Evolutionary conservation across 1,284 basidiomycete species (phyloP).

Genomic region (Cystobasidium sp.): DNA sequence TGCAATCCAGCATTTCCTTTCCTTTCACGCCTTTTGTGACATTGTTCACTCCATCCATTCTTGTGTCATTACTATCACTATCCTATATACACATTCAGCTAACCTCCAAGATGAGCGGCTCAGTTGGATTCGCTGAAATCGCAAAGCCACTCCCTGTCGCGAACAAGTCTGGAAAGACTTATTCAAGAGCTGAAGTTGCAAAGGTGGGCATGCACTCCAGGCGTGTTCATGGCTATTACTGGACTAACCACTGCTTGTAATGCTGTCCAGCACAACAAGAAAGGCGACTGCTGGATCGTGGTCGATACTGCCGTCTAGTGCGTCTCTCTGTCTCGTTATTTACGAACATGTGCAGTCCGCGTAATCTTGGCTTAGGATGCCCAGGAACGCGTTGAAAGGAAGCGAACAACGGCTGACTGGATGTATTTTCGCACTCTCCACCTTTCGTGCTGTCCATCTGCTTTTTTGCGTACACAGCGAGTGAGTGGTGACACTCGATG

Average conservation of each 20-base stretch:
- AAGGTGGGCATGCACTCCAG: conserved; percentile 52
- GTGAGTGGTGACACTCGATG: not conserved
- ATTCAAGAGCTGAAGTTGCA: conserved; percentile 59
- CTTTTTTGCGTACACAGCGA: conserved; percentile 1
- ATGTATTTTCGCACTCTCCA: not conserved
- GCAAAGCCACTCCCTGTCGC: conserved; percentile 33
- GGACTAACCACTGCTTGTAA: not conserved
- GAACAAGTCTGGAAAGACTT: conserved; percentile 54
- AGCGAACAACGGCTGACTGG: not conserved
- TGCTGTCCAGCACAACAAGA: conserved; percentile 64
- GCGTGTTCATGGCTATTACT: not conserved
- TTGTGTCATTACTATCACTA: not conserved
- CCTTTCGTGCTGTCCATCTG: not conserved
- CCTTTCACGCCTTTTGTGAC: too few species aligned
- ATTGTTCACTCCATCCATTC: not conserved
- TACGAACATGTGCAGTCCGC: not conserved
- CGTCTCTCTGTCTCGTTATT: conserved; percentile 3
- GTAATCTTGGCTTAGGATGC: not conserved
- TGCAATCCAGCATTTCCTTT: too few species aligned
- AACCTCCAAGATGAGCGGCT: conserved; percentile 13
- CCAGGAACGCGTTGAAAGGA: not conserved
- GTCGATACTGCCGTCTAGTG: conserved; percentile 81
- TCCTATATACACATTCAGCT: not conserved
- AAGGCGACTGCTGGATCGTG: conserved; percentile 78
- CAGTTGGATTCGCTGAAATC: conserved; percentile 34